These are phyloP conservation scores for Eleusine coracana DNA, from an alignment of 176 grass and related monocot genomes.

Conservation along the genomic window DNA sequence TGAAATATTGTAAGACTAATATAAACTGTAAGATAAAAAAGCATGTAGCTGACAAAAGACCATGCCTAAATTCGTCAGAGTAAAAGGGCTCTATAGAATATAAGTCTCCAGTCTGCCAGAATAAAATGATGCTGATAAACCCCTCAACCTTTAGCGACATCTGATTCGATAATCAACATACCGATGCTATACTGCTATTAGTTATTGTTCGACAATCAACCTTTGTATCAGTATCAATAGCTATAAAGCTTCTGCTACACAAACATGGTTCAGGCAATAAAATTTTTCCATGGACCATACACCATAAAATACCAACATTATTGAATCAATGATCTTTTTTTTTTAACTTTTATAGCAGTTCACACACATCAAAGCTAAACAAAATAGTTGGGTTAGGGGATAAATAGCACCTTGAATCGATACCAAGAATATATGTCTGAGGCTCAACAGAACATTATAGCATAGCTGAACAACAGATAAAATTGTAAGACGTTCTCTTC, in stretches of 20 bases:
- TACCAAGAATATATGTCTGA: conserved; percentile 13
- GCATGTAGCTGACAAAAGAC: neutral
- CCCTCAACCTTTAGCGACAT: neutral
- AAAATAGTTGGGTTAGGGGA: neutral
- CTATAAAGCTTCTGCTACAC: neutral
- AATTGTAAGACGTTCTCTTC: neutral
- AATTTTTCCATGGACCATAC: neutral
- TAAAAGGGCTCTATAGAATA: neutral
- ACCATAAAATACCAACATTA: neutral
- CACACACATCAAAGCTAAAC: neutral
- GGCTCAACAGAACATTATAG: neutral
- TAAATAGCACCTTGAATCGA: neutral
- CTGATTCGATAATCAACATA: neutral
- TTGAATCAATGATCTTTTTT: neutral
- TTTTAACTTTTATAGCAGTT: neutral
- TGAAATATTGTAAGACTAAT: neutral
- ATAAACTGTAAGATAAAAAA: neutral
- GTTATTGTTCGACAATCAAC: neutral
- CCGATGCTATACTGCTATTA: neutral
- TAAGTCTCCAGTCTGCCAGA: neutral
- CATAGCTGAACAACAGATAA: neutral
- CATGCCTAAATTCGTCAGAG: neutral
- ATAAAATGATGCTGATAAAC: neutral
- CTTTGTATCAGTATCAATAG: neutral
- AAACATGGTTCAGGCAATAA: neutral